Percentiles rank a stretch among this genome's conserved stretches.
phyloP scores from a whole-genome alignment of 345 rosid species.

The Arabidopsis arenosa region DNA sequence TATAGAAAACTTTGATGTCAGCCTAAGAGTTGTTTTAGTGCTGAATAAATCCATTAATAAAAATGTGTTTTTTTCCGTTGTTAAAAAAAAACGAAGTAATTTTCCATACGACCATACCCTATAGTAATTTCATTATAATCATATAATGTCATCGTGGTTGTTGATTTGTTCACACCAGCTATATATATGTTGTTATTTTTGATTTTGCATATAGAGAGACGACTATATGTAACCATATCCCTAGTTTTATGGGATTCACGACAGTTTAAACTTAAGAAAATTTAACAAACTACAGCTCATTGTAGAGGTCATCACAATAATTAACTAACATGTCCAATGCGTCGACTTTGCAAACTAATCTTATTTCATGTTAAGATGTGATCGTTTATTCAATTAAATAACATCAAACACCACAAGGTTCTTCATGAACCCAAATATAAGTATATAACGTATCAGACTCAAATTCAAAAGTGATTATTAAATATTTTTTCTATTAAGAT shows the following conservation, averaged over 20 bases:
- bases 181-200: no score
- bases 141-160: no score
- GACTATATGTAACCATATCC: conserved; percentile 6
- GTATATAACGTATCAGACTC: background rate
- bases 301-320: conserved; percentile 20
- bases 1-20: no score
- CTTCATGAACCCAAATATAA: conserved; percentile 11
- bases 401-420: background rate
- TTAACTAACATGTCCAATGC: conserved; percentile 11
- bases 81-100: no score
- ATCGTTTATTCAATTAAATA: conserved; percentile 2
- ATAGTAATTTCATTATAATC: no score
- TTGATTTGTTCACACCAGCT: no score
- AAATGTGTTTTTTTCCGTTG: no score
- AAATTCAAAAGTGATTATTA: no score
- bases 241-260: conserved; percentile 20
- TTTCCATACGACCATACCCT: no score
- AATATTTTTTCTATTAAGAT: background rate
- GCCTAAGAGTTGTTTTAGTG: no score
- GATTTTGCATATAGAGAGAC: no score
- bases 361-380: background rate
- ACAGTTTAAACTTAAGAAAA: background rate
- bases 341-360: conserved; percentile 13
- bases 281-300: conserved; percentile 13
- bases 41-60: no score